Conservation (phyloP, 768 basidiomycete genomes). For the Naganishia onofrii region DNA sequence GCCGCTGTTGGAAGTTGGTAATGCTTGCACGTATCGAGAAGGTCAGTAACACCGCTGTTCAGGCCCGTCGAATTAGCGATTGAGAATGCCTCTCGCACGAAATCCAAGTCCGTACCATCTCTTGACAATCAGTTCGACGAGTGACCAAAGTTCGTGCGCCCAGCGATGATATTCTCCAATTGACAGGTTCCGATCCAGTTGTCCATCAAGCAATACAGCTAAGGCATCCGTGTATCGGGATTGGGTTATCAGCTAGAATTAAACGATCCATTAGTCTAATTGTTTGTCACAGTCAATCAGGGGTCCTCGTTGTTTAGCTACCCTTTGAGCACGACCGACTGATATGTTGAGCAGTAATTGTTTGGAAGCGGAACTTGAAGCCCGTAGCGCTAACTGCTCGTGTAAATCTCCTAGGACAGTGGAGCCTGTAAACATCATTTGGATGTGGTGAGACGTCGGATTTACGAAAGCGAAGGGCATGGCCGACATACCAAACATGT, state of each 20-base stretch:
- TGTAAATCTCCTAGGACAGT: conserved; percentile 38
- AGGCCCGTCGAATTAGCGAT: neutral
- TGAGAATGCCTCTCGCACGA: neutral
- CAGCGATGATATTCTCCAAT: conserved; percentile 41
- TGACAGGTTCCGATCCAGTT: conserved; percentile 32
- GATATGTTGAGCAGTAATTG: conserved; percentile 36
- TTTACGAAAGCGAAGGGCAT: neutral
- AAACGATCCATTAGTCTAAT: neutral
- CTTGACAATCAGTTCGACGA: conserved; percentile 37
- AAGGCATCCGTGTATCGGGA: conserved; percentile 35
- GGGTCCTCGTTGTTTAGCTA: conserved; percentile 30
- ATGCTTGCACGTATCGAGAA: conserved; percentile 25
- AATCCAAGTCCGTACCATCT: conserved; percentile 34
- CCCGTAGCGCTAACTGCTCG: conserved; percentile 40
- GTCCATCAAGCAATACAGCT: conserved; percentile 33
- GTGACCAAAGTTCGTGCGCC: conserved; percentile 40
- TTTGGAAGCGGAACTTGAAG: conserved; percentile 23
- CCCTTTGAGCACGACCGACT: conserved; percentile 39
- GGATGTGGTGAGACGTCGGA: neutral
- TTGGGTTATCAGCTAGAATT: conserved; percentile 8
- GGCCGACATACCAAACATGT: conserved; percentile 37
- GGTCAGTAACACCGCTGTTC: conserved; percentile 32
- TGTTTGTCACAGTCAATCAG: too few relatives aligned
- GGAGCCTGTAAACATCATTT: conserved; percentile 32
- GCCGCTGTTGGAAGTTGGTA: conserved; percentile 27